These are phyloP conservation scores for Trichoderma parareesei DNA, from an alignment of 495 filamentous ascomycete species.

Conservation along the genomic window DNA sequence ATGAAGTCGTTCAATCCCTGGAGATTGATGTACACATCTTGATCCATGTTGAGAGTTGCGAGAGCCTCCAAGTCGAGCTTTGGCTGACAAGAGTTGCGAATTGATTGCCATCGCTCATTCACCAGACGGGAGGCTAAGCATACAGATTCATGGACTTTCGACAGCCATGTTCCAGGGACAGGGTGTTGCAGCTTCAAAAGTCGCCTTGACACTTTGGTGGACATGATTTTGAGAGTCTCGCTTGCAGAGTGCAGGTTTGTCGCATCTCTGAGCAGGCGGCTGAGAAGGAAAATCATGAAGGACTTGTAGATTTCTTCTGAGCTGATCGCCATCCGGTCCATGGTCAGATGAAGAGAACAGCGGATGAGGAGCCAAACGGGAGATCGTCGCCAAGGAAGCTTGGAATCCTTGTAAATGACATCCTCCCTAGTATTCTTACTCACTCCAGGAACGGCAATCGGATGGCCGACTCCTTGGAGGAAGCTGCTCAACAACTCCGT, in stretches of 20 bases:
- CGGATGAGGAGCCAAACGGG: slow-evolving; percentile 53
- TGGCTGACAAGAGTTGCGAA: too few relatives aligned
- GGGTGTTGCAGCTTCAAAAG: slow-evolving; percentile 33
- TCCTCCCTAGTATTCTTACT: slow-evolving; percentile 56
- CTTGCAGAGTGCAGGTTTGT: slow-evolving; percentile 12
- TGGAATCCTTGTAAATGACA: slow-evolving; percentile 38
- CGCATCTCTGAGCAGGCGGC: slow-evolving; percentile 28
- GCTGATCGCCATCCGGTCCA: slow-evolving; percentile 13
- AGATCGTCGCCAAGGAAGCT: slow-evolving; percentile 47
- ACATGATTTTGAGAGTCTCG: slow-evolving; percentile 38
- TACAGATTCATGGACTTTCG: neutral
- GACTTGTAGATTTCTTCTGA: slow-evolving; percentile 40
- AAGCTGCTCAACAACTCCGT: slow-evolving; percentile 46
- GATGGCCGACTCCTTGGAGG: slow-evolving; percentile 35
- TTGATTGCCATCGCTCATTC: too few relatives aligned
- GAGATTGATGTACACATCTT: neutral
- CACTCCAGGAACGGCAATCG: slow-evolving; percentile 26
- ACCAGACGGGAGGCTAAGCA: neutral
- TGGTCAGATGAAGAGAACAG: slow-evolving; percentile 39
- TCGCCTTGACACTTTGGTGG: slow-evolving; percentile 41
- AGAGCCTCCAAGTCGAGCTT: too few relatives aligned
- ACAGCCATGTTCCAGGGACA: slow-evolving; percentile 7
- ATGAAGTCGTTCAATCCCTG: neutral
- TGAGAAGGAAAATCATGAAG: slow-evolving; percentile 47
- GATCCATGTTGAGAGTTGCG: neutral